A percentile compares a stretch with the other conserved stretches of the same genome.
Evolutionary conservation across 768 basidiomycete species (phyloP).

Genomic region (Lactarius indigo): DNA sequence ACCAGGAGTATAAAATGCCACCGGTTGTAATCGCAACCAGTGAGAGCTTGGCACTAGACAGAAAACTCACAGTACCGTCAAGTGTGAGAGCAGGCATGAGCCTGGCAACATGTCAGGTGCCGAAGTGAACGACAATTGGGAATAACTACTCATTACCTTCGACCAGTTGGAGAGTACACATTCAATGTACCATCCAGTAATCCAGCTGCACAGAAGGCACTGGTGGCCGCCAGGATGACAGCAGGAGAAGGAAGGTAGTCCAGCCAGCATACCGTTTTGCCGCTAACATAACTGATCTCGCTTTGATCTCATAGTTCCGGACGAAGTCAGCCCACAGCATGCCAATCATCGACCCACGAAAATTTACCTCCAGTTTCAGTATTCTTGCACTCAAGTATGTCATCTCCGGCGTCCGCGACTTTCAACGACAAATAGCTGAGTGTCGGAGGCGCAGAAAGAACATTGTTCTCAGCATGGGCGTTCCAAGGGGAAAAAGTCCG

Average conservation of each 20-base stretch:
- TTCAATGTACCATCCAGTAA: slow-evolving; percentile 76
- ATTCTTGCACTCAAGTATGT: slow-evolving; percentile 78
- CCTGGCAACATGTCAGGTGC: slow-evolving; percentile 38
- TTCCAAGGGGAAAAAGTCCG: background rate
- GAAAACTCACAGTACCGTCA: slow-evolving; percentile 63
- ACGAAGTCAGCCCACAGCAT: background rate
- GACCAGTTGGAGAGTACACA: slow-evolving; percentile 80
- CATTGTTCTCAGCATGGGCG: background rate
- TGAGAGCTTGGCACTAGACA: slow-evolving; percentile 61
- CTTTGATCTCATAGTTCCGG: slow-evolving; percentile 45
- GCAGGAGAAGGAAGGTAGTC: slow-evolving; percentile 80
- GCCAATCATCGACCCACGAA: background rate
- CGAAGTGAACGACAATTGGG: background rate
- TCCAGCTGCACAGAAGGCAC: slow-evolving; percentile 68
- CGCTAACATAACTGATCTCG: slow-evolving; percentile 62
- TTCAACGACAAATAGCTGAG: slow-evolving; percentile 55
- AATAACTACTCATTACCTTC: slow-evolving; percentile 51
- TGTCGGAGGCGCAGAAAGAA: slow-evolving; percentile 34
- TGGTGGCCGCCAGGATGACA: slow-evolving; percentile 62
- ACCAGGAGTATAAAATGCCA: slow-evolving; percentile 79
- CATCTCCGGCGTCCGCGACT: slow-evolving; percentile 58
- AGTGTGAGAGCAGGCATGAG: slow-evolving; percentile 74
- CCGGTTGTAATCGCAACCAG: slow-evolving; percentile 70
- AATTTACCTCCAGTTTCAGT: slow-evolving; percentile 57
- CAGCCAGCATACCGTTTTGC: slow-evolving; percentile 79